Conservation (phyloP, 495 filamentous ascomycete genomes). For the Talaromyces nanjingensis region DNA sequence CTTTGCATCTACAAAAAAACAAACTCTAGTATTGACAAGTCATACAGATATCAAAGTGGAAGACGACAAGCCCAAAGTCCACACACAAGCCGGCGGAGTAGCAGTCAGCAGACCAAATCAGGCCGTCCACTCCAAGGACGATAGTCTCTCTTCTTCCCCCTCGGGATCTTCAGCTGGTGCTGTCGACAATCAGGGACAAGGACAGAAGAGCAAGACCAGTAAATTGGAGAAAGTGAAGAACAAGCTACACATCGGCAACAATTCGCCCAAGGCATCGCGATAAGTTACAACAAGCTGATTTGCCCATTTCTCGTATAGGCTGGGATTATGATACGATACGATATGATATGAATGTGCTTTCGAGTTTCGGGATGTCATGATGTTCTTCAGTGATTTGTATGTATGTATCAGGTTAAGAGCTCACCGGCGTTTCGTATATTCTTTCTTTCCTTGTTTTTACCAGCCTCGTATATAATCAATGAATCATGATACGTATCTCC, state of each 20-base stretch:
- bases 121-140: background rate
- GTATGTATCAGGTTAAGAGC: background rate
- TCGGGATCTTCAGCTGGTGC: slow-evolving; percentile 2
- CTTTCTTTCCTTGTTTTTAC: background rate
- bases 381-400: background rate
- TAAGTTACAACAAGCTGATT: background rate
- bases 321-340: background rate
- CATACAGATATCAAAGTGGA: background rate
- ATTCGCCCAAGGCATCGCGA: slow-evolving; percentile 3
- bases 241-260: slow-evolving; percentile 24
- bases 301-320: background rate
- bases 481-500: background rate
- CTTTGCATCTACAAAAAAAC: too few relatives aligned
- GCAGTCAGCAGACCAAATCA: background rate
- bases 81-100: background rate
- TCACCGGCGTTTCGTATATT: background rate
- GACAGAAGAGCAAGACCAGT: slow-evolving; percentile 13
- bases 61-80: background rate
- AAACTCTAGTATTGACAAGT: background rate
- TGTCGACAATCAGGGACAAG: background rate
- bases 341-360: background rate
- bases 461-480: background rate
- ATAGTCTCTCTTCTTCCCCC: slow-evolving; percentile 3
- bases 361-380: background rate
- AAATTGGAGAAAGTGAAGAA: slow-evolving; percentile 25